phyloP scores from a whole-genome alignment of 352 stramenopile species.

The Globisporangium canariense region DNA sequence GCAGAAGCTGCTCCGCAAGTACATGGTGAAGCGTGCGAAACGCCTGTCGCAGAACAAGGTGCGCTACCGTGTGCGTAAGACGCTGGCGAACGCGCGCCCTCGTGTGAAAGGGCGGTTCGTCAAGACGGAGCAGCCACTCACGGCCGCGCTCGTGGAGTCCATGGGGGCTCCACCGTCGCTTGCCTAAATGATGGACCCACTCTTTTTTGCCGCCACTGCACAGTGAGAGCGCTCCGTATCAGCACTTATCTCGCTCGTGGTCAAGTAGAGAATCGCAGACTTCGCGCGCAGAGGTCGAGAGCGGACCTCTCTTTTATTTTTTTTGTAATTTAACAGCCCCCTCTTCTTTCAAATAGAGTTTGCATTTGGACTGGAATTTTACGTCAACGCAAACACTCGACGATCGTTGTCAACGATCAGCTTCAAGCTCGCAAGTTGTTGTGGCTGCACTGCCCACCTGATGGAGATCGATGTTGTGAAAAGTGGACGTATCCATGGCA shows the following conservation, averaged over 20 bases:
- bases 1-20: constrained; percentile 64
- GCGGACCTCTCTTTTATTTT: too few relatives aligned
- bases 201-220: not conserved
- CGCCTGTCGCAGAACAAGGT: constrained; percentile 73
- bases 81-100: constrained; percentile 69
- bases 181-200: not conserved
- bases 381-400: too few relatives aligned
- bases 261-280: too few relatives aligned
- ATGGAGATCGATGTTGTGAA: too few relatives aligned
- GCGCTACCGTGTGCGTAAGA: constrained; percentile 79
- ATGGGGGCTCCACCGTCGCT: constrained; percentile 8
- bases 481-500: too few relatives aligned
- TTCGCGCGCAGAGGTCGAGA: too few relatives aligned
- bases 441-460: too few relatives aligned
- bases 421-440: too few relatives aligned
- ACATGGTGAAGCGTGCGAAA: constrained; percentile 75
- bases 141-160: constrained; percentile 49
- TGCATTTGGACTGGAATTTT: too few relatives aligned
- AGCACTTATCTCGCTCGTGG: not conserved
- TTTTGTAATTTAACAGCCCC: too few relatives aligned
- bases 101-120: constrained; percentile 81
- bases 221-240: not conserved
- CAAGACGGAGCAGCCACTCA: constrained; percentile 79
- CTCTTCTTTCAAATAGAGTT: too few relatives aligned
- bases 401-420: too few relatives aligned